These are phyloP conservation scores for Auriculariales sp. DNA, from an alignment of 768 basidiomycete genomes.

Conservation along the genomic window DNA sequence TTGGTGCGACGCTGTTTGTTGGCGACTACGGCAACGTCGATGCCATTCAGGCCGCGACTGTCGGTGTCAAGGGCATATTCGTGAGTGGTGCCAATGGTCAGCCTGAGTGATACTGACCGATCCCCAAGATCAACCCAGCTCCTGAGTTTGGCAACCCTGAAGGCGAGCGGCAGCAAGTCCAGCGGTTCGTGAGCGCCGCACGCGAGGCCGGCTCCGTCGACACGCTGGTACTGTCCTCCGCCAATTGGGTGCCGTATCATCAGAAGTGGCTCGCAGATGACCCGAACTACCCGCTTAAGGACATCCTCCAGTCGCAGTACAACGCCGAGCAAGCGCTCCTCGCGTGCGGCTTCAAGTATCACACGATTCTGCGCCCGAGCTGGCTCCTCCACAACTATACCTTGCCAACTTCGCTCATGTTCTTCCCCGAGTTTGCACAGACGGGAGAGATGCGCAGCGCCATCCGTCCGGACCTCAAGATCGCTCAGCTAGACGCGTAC, in stretches of 20 bases:
- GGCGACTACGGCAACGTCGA: background rate
- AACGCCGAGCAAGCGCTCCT: background rate
- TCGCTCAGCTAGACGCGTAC: background rate
- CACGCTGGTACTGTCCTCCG: background rate
- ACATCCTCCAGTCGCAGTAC: background rate
- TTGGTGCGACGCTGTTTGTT: background rate
- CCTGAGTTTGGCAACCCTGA: background rate
- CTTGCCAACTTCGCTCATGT: background rate
- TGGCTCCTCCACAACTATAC: background rate
- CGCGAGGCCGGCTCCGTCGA: background rate
- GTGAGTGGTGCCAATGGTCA: too few relatives aligned
- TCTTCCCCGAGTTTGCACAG: background rate
- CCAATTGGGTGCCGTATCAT: background rate
- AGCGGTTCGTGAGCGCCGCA: background rate
- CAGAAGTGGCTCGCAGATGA: background rate
- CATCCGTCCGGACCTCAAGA: background rate
- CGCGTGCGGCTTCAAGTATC: background rate
- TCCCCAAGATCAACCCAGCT: background rate
- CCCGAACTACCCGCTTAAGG: background rate
- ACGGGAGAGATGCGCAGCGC: background rate
- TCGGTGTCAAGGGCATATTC: background rate
- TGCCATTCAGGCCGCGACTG: background rate
- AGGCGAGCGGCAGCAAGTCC: background rate
- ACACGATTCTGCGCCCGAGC: background rate
- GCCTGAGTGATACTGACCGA: too few relatives aligned